Conservation (phyloP, 2,329 filamentous ascomycete species). For the Chrysosporium keratinophilum region DNA sequence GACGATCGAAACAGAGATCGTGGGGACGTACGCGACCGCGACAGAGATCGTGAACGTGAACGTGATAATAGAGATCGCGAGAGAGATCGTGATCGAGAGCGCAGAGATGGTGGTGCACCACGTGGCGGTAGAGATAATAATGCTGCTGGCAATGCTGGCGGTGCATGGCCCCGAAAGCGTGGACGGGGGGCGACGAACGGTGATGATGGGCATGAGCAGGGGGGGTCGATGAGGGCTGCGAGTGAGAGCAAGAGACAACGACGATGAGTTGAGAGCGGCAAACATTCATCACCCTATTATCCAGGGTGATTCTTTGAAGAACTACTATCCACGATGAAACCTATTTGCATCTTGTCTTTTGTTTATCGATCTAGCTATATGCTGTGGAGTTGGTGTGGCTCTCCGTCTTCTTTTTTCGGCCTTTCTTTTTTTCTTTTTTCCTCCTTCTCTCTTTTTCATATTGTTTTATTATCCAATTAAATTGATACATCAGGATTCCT, state of each 20-base stretch:
- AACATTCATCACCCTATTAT: no score
- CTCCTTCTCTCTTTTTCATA: background rate
- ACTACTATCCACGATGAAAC: background rate
- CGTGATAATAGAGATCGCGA: slow-evolving; percentile 19
- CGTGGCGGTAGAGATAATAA: slow-evolving; percentile 9
- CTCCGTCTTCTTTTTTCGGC: background rate
- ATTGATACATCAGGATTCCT: background rate
- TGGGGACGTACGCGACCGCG: slow-evolving; percentile 13
- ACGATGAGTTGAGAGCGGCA: slow-evolving; percentile 4
- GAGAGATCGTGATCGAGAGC: slow-evolving; percentile 21
- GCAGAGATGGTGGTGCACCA: slow-evolving; percentile 6
- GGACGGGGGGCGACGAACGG: slow-evolving; percentile 13
- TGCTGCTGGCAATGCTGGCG: slow-evolving; percentile 4
- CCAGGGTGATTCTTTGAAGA: no score
- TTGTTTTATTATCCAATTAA: background rate
- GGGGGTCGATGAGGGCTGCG: slow-evolving; percentile 12
- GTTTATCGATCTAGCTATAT: background rate
- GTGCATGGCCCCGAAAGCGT: slow-evolving; percentile 18
- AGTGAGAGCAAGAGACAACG: slow-evolving; percentile 22
- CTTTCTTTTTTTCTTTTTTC: background rate
- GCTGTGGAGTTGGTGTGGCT: background rate
- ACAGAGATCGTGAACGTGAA: slow-evolving; percentile 10
- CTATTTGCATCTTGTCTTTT: background rate
- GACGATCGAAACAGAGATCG: slow-evolving; percentile 10
- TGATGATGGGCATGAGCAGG: slow-evolving; percentile 10